phyloP scores from a whole-genome alignment of 768 basidiomycete species.

The Tremella mesenterica region DNA sequence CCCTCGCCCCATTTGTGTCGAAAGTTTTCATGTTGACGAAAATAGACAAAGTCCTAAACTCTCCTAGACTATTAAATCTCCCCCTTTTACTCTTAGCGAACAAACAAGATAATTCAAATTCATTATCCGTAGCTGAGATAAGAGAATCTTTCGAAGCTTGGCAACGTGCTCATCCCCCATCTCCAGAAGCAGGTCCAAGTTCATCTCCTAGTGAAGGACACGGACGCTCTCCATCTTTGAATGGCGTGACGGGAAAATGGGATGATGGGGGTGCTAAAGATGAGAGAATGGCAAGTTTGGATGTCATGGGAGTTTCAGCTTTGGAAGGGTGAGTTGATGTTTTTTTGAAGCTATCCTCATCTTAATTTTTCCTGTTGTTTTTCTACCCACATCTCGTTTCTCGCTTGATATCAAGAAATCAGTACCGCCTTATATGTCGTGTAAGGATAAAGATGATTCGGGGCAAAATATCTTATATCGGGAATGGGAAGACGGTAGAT shows the following conservation, averaged over 20 bases:
- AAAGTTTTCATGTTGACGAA: background rate
- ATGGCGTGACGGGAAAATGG: too few species aligned
- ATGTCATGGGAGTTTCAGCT: slow-evolving; percentile 84
- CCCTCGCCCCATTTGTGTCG: background rate
- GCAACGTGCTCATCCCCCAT: slow-evolving; percentile 34
- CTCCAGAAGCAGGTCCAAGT: slow-evolving; percentile 8
- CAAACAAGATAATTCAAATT: slow-evolving; percentile 78
- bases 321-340: slow-evolving; percentile 77
- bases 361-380: background rate
- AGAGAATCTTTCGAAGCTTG: slow-evolving; percentile 53
- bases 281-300: slow-evolving; percentile 59
- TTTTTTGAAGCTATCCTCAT: background rate
- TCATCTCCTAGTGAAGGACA: background rate
- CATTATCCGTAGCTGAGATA: slow-evolving; percentile 81
- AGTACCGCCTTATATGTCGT: too few species aligned
- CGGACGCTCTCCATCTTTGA: background rate
- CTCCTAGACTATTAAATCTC: slow-evolving; percentile 79
- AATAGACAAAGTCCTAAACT: slow-evolving; percentile 72
- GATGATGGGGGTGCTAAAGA: slow-evolving; percentile 36
- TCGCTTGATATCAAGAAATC: too few species aligned
- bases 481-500: too few species aligned
- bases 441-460: too few species aligned
- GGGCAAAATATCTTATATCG: too few species aligned
- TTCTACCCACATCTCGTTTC: too few species aligned
- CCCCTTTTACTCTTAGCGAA: slow-evolving; percentile 89